Percentiles rank a stretch among this genome's conserved stretches.
Conservation (phyloP, 176 grass and related monocot species). For the Rhynchospora tenuis region DNA sequence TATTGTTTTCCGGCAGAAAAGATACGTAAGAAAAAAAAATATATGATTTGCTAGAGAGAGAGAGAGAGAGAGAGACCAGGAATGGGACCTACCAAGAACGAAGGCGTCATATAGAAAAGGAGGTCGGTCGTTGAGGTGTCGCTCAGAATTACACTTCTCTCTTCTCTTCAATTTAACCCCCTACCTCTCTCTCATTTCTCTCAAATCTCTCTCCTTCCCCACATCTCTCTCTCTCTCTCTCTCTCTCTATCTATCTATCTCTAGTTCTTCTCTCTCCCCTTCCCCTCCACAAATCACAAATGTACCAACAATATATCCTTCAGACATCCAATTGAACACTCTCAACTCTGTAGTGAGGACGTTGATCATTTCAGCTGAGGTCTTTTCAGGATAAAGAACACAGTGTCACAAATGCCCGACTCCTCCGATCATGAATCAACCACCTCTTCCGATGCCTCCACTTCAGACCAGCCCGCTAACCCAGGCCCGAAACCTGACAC, state of each 20-base stretch:
- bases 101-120: constrained; percentile 18
- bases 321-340: not conserved
- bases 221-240: not conserved
- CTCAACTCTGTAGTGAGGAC: not conserved
- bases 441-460: not conserved
- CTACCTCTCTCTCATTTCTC: not conserved
- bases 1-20: not conserved
- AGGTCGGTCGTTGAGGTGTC: constrained; percentile 25
- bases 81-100: not conserved
- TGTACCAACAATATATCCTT: not conserved
- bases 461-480: not conserved
- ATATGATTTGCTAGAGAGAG: not conserved
- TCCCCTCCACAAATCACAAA: not conserved
- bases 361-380: not conserved
- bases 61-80: not conserved
- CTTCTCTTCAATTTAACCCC: constrained; percentile 1
- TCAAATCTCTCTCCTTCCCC: constrained; percentile 20
- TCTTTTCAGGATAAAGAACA: not conserved
- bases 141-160: not conserved
- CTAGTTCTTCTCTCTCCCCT: not conserved
- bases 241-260: not conserved
- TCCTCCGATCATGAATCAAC: constrained; percentile 13
- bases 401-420: not conserved
- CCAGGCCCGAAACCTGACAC: not conserved
- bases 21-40: not conserved